A percentile compares a stretch with the other conserved stretches of the same genome.
Conservation (phyloP, 805 yeast species). For the Jamesozyma lodderae region DNA sequence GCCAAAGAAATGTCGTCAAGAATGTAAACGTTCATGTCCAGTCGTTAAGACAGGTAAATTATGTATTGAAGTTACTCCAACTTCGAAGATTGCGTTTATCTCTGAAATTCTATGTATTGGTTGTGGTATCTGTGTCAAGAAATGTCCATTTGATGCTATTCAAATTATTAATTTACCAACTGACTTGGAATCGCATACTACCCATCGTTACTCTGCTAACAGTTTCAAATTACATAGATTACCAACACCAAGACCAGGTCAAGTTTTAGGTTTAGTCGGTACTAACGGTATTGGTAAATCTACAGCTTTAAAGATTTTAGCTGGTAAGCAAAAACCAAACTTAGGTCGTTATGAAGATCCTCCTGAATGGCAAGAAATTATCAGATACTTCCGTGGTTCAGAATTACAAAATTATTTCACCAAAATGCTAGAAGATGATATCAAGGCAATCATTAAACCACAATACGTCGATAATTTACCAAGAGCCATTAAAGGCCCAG, state of each 20-base stretch:
- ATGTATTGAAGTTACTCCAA: slow-evolving; percentile 92
- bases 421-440: slow-evolving; percentile 84
- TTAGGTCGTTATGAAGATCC: slow-evolving; percentile 91
- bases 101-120: slow-evolving; percentile 94
- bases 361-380: slow-evolving; percentile 94
- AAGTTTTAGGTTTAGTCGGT: slow-evolving; percentile 94
- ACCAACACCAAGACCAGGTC: slow-evolving; percentile 99
- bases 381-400: slow-evolving; percentile 88
- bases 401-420: slow-evolving; percentile 95
- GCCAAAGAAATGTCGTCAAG: slow-evolving; percentile 97
- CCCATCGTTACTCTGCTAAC: slow-evolving; percentile 96
- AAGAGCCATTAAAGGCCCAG: slow-evolving; percentile 86
- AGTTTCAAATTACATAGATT: slow-evolving; percentile 94
- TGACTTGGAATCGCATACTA: slow-evolving; percentile 81
- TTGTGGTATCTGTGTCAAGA: slow-evolving; percentile 98
- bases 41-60: slow-evolving; percentile 96
- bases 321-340: slow-evolving; percentile 97
- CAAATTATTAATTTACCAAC: slow-evolving; percentile 94
- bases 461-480: slow-evolving; percentile 98
- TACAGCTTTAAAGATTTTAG: slow-evolving; percentile 90
- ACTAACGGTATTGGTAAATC: slow-evolving; percentile 99
- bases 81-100: slow-evolving; percentile 85
- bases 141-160: slow-evolving; percentile 97
- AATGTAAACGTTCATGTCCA: slow-evolving; percentile 94
- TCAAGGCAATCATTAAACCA: slow-evolving; percentile 96